Evolutionary conservation across 352 stramenopile species (phyloP).

Genomic region (Thalassiosira mediterranea): DNA sequence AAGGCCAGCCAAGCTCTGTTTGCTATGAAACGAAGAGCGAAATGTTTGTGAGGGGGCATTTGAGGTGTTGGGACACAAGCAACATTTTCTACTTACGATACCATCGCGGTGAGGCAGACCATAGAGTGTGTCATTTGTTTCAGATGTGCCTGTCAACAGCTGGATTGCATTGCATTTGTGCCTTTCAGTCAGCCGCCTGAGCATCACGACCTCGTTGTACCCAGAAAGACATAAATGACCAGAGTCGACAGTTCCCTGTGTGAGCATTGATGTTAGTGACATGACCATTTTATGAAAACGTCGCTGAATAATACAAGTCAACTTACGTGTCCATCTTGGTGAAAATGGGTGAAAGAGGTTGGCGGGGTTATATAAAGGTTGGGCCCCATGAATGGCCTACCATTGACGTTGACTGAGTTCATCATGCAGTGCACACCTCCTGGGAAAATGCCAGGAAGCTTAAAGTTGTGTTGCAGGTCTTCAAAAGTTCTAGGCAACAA

Average conservation of each 20-base stretch:
- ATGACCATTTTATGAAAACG: background rate
- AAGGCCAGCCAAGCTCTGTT: constrained; percentile 66
- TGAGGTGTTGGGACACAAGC: background rate
- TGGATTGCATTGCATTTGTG: constrained; percentile 76
- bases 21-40: background rate
- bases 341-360: constrained; percentile 81
- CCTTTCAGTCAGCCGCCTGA: constrained; percentile 72
- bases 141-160: constrained; percentile 52
- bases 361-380: constrained; percentile 66
- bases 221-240: constrained; percentile 81
- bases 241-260: constrained; percentile 83
- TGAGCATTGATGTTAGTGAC: background rate
- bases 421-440: constrained; percentile 81
- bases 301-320: background rate
- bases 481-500: constrained; percentile 54
- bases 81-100: background rate
- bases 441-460: constrained; percentile 67
- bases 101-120: constrained; percentile 73
- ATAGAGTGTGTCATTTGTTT: constrained; percentile 61
- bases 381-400: constrained; percentile 82
- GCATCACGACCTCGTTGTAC: constrained; percentile 86
- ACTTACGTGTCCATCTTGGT: constrained; percentile 83
- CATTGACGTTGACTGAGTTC: constrained; percentile 71
- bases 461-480: constrained; percentile 69
- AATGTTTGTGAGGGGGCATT: background rate